Percentiles rank a stretch among this genome's conserved stretches.
These are phyloP conservation scores for Corniculantispora saksenae DNA, from an alignment of 2,329 filamentous ascomycete genomes.

Conservation along the genomic window DNA sequence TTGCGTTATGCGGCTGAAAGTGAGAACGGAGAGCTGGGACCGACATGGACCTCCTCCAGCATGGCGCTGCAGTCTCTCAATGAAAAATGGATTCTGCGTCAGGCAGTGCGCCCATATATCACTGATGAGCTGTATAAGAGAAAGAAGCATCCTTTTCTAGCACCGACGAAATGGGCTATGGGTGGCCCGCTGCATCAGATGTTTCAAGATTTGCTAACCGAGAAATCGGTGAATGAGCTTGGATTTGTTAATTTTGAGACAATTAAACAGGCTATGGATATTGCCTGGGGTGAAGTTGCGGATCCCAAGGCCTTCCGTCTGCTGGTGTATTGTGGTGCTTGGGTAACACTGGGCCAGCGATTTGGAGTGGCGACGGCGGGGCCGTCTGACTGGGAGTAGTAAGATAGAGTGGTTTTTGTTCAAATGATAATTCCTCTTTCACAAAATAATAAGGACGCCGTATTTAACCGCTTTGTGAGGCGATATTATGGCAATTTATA, in stretches of 20 bases:
- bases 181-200: constrained; percentile 45
- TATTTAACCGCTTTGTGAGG: too few relatives aligned
- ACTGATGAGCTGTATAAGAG: constrained; percentile 52
- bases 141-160: constrained; percentile 52
- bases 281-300: constrained; percentile 39
- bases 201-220: constrained; percentile 34
- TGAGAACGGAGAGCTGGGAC: not conserved
- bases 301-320: constrained; percentile 24
- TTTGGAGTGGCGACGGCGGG: not conserved
- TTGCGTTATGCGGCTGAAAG: constrained; percentile 19
- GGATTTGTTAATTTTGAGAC: constrained; percentile 43
- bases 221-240: constrained; percentile 37
- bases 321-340: not conserved
- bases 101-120: constrained; percentile 51
- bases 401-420: not conserved
- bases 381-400: not conserved
- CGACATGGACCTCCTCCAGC: constrained; percentile 18
- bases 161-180: constrained; percentile 42
- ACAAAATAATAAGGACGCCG: too few relatives aligned
- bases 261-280: constrained; percentile 35
- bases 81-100: constrained; percentile 54
- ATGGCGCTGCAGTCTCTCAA: constrained; percentile 29
- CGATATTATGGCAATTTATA: too few relatives aligned
- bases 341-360: not conserved
- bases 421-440: too few relatives aligned